Base-by-base conservation (phyloP, 345 rosid species). In the Hibiscus mutabilis region DNA sequence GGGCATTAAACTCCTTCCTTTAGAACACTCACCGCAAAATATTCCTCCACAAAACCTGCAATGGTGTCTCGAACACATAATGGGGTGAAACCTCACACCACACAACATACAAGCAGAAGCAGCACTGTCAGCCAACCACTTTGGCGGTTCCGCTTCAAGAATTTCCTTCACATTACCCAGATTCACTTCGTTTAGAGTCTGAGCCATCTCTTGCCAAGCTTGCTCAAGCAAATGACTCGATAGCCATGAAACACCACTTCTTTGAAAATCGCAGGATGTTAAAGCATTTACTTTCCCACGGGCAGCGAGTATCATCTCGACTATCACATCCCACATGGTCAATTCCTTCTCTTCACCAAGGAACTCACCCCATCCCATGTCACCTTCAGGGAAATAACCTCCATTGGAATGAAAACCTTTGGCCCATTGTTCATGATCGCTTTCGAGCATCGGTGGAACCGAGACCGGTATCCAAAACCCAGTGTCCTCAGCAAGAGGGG, bases 161-260 rank as follows among this genome's bases (percentile, higher is more conserved):
- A 94, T 82, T 66, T 91, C 90, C 77, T 77, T 86, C 0, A 80
- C 75, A 18, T 80, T 88, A 66, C 91, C 89, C 57, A 87, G 86
- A 79, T 85, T 91, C 14, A 86, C 87, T 61, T 91, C 97, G 0
- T 91, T 84, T 16, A 91, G 95, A 49, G 96, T 90, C 59, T 84
- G 95, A 74, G 97, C 92, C 93, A 94, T 91, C 76, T 94, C 97
- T 79, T 88, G 83, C 98, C 98, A 94, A 77, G 98, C 95, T 83
- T 86, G 91, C 83, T 94, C 98, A 14, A 91, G 85, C 47, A 94
- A 40, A 85, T 85, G 82, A 19, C 83, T 78, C 0, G 98, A 85
- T 56, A 90, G 44, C 89, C 93, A 86, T 0, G 93, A 79, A 66
- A 94, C 72, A 12, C 81, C 85, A 59, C 74, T 73, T 73, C 81